These are phyloP conservation scores for Calonectria henricotiae DNA, from an alignment of 2,329 filamentous ascomycete genomes.

Conservation along the genomic window DNA sequence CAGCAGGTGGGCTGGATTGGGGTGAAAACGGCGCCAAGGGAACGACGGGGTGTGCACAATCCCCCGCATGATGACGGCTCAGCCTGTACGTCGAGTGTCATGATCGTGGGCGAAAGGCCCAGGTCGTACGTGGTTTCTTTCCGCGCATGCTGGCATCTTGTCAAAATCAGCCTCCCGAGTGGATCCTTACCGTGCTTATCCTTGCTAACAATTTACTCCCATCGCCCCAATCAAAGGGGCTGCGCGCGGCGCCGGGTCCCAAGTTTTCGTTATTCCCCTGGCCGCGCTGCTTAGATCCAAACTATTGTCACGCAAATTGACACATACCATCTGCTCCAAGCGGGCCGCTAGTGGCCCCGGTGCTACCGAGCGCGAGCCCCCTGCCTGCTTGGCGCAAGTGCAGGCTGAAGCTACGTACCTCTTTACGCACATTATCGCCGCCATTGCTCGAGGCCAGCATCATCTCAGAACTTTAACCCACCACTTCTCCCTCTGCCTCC, in stretches of 20 bases:
- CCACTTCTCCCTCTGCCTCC: conserved; percentile 32
- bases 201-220: conserved; percentile 51
- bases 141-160: conserved; percentile 42
- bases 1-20: conserved; percentile 4
- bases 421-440: conserved; percentile 22
- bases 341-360: conserved; percentile 49
- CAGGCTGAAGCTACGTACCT: conserved; percentile 28
- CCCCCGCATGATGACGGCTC: conserved; percentile 4
- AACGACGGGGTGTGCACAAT: not conserved
- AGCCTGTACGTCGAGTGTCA: conserved; percentile 8
- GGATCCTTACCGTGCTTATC: conserved; percentile 40
- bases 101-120: conserved; percentile 35
- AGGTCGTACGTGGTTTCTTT: conserved; percentile 47
- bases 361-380: conserved; percentile 48
- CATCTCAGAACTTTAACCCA: conserved; percentile 44
- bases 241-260: conserved; percentile 33
- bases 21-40: conserved; percentile 5
- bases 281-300: not conserved
- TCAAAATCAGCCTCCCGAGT: conserved; percentile 48
- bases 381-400: conserved; percentile 44
- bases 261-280: conserved; percentile 25
- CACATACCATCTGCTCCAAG: conserved; percentile 34
- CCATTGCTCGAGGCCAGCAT: conserved; percentile 29
- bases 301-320: conserved; percentile 15
- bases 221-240: conserved; percentile 44